Base-by-base conservation (phyloP, 2,329 filamentous ascomycete genomes). In the Calonectria leucothoes region DNA sequence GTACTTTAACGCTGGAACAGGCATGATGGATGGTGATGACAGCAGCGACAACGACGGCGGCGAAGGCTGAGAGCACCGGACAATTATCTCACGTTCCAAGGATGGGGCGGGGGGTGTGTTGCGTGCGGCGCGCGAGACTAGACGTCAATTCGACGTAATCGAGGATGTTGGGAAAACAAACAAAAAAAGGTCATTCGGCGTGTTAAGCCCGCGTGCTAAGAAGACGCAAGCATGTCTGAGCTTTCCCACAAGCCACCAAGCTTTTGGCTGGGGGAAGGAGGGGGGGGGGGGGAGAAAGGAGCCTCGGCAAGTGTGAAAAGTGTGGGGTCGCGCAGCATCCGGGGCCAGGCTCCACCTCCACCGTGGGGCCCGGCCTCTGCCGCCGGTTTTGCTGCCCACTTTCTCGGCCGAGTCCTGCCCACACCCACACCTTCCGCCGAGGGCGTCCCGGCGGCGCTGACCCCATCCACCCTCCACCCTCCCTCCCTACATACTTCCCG, bases 1-100 rank as follows among this genome's bases (percentile, higher is more conserved):
- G 81, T 95, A 98, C 74, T 94, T 89, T 66, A 92, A 93, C 79
- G 92, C 92, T 10, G 93, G 90, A 65, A 95, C 84, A 37, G 93
- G 85, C 94, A 95, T 96, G 55, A 37, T 31, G 55, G n/a, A n/a
- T n/a, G n/a, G n/a, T n/a, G n/a, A n/a, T n/a, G n/a, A n/a, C n/a
- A n/a, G n/a, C n/a, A n/a, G 31, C 33, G 55, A 35, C 59, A 42
- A 39, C 39, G 52, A 23, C n/a, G 49, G 20, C 52, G 52, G 52
- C 6, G 37, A 48, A 35, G 25, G 25, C 23, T 14, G 14, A 29
- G 25, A 6, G 49, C 15, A 29, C n/a, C n/a, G n/a, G n/a, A 27
- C 12, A 61, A 61, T n/a, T n/a, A 61, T 39, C 12, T 61, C 55
- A 39, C 55, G 39, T 61, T 39, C 20, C 15, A 23, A 17, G 23